Percentiles rank a stretch among this genome's conserved stretches.
Conservation (phyloP, 2,329 filamentous ascomycete genomes). For the Phialophora macrospora region DNA sequence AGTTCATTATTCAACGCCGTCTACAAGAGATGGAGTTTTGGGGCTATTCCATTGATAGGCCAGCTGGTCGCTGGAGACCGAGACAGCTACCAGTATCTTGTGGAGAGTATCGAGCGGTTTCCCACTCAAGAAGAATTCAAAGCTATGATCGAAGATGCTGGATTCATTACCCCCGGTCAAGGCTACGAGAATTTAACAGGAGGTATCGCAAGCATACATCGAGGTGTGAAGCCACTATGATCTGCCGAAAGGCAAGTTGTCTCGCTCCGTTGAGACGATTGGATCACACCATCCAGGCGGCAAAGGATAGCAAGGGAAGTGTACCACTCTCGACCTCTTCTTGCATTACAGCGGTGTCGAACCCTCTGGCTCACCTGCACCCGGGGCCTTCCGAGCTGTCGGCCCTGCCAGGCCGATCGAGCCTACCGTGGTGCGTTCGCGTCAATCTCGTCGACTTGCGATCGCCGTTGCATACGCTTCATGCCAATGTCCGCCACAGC, state of each 20-base stretch:
- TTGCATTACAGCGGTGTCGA: not conserved
- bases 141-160: constrained; percentile 72
- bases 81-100: constrained; percentile 96
- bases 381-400: not conserved
- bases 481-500: too few relatives aligned
- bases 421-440: not conserved
- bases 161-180: constrained; percentile 76
- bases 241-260: not conserved
- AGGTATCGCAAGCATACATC: constrained; percentile 94
- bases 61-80: constrained; percentile 92
- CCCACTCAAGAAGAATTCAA: constrained; percentile 84
- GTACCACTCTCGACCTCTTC: not conserved
- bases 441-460: not conserved
- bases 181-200: constrained; percentile 91
- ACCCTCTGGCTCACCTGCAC: not conserved
- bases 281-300: not conserved
- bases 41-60: constrained; percentile 90
- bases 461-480: not conserved
- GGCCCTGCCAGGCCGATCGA: not conserved
- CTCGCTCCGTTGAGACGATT: not conserved
- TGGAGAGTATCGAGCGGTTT: constrained; percentile 95
- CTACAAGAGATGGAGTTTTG: constrained; percentile 96
- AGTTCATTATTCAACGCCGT: constrained; percentile 78
- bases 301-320: not conserved
- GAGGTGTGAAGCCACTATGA: constrained; percentile 78